Conservation (phyloP, 1,139 yeast genomes). For the Petasospora rhodanensis region DNA sequence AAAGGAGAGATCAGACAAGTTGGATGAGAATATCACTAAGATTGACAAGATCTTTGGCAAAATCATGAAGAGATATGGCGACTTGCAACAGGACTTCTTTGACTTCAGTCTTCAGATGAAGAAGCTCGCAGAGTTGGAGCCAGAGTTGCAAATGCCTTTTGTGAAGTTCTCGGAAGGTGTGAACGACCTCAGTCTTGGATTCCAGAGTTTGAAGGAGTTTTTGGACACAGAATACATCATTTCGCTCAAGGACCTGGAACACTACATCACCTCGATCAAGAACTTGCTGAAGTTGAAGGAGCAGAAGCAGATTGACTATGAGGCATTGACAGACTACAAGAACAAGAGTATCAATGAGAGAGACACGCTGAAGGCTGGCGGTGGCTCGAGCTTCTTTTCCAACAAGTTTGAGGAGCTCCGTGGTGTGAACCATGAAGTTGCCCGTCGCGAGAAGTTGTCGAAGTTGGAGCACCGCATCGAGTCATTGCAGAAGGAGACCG, state of each 20-base stretch:
- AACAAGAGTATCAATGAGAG: slow-evolving; percentile 67
- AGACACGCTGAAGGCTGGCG: slow-evolving; percentile 53
- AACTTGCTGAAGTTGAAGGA: slow-evolving; percentile 79
- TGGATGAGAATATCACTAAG: slow-evolving; percentile 76
- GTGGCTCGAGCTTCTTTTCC: slow-evolving; percentile 46
- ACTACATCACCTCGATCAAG: slow-evolving; percentile 74
- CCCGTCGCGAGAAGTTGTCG: slow-evolving; percentile 46
- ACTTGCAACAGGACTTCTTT: slow-evolving; percentile 66
- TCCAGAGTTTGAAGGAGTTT: slow-evolving; percentile 49
- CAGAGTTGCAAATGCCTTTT: slow-evolving; percentile 45
- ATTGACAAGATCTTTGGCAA: slow-evolving; percentile 76
- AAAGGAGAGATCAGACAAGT: slow-evolving; percentile 72
- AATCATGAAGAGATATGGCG: slow-evolving; percentile 68
- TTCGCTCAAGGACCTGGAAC: slow-evolving; percentile 81
- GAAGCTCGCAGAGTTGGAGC: slow-evolving; percentile 55
- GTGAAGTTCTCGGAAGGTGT: slow-evolving; percentile 50
- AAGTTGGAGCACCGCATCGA: slow-evolving; percentile 55
- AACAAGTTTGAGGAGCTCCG: slow-evolving; percentile 55
- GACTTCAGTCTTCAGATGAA: slow-evolving; percentile 67
- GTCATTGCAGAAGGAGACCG: slow-evolving; percentile 51
- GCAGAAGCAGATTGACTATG: slow-evolving; percentile 86
- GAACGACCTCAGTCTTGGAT: slow-evolving; percentile 41
- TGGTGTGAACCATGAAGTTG: slow-evolving; percentile 54
- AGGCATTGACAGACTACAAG: slow-evolving; percentile 76
- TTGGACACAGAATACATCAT: slow-evolving; percentile 81